Evolutionary conservation across 2,329 filamentous ascomycete genomes (phyloP).

Genomic region (Thielaviopsis populi): DNA sequence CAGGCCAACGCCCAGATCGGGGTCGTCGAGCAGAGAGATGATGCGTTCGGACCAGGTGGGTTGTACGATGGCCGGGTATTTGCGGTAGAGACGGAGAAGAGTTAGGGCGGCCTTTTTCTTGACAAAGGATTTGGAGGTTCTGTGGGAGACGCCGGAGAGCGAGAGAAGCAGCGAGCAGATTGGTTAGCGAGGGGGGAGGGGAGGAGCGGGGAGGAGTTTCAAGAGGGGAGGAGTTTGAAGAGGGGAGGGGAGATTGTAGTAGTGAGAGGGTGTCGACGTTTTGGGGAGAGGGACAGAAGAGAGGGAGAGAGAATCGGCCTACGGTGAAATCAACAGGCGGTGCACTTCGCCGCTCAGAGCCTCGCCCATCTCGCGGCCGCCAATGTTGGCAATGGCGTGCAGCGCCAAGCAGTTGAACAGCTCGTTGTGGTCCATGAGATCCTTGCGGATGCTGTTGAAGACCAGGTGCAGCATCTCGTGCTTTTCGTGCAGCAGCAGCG

Average conservation of each 20-base stretch:
- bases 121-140: conserved; percentile 80
- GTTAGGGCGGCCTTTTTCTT: conserved; percentile 98
- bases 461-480: conserved; percentile 93
- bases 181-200: background rate
- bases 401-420: conserved; percentile 92
- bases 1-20: conserved; percentile 81
- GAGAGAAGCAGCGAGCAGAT: too few relatives aligned
- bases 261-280: too few relatives aligned
- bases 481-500: conserved; percentile 89
- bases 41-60: conserved; percentile 96
- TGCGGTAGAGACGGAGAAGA: conserved; percentile 81
- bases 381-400: conserved; percentile 96
- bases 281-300: too few relatives aligned
- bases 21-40: conserved; percentile 96
- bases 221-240: background rate
- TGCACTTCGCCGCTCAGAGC: conserved; percentile 85
- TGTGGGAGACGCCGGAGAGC: conserved; percentile 20
- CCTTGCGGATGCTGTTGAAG: conserved; percentile 96
- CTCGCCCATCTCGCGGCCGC: conserved; percentile 92
- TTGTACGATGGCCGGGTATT: conserved; percentile 84
- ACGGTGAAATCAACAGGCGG: conserved; percentile 86
- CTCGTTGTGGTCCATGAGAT: conserved; percentile 87
- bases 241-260: too few relatives aligned
- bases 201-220: too few relatives aligned
- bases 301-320: conserved; percentile 26